Conservation (phyloP, 257 asterid genomes). For the Scutellaria barbata region DNA sequence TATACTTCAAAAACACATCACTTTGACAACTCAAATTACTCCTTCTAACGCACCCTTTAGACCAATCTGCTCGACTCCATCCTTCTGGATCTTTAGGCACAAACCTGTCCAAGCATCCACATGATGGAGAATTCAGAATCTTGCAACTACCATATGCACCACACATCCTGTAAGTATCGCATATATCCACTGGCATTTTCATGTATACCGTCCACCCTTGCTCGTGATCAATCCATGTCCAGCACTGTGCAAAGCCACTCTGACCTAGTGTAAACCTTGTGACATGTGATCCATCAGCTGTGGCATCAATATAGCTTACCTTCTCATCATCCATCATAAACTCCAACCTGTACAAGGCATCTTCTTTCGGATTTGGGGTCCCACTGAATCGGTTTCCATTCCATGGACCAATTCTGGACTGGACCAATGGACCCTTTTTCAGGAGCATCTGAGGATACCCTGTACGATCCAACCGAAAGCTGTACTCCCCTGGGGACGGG, state of each 20-base stretch:
- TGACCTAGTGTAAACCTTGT: constrained; percentile 31
- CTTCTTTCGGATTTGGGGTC: constrained; percentile 26
- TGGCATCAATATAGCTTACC: constrained; percentile 33
- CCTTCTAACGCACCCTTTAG: constrained; percentile 32
- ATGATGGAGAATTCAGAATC: constrained; percentile 28
- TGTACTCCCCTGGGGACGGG: constrained; percentile 46
- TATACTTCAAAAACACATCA: constrained; percentile 33
- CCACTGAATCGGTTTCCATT: constrained; percentile 49
- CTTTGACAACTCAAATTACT: constrained; percentile 30
- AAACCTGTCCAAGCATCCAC: constrained; percentile 47
- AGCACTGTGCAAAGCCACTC: constrained; percentile 33
- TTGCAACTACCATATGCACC: constrained; percentile 36
- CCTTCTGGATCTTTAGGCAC: constrained; percentile 20
- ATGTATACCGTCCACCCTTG: constrained; percentile 37
- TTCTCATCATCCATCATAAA: constrained; percentile 19
- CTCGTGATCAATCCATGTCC: constrained; percentile 40
- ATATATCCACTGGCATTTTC: constrained; percentile 37
- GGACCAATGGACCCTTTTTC: constrained; percentile 1
- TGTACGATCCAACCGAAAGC: constrained; percentile 34
- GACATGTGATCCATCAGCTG: constrained; percentile 22
- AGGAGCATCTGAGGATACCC: constrained; percentile 43
- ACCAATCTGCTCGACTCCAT: constrained; percentile 31
- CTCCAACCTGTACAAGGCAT: background rate
- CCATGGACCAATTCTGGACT: constrained; percentile 45
- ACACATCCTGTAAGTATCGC: constrained; percentile 40